These are phyloP conservation scores for Strobilomyces confusus DNA, from an alignment of 768 basidiomycete genomes.

Conservation along the genomic window DNA sequence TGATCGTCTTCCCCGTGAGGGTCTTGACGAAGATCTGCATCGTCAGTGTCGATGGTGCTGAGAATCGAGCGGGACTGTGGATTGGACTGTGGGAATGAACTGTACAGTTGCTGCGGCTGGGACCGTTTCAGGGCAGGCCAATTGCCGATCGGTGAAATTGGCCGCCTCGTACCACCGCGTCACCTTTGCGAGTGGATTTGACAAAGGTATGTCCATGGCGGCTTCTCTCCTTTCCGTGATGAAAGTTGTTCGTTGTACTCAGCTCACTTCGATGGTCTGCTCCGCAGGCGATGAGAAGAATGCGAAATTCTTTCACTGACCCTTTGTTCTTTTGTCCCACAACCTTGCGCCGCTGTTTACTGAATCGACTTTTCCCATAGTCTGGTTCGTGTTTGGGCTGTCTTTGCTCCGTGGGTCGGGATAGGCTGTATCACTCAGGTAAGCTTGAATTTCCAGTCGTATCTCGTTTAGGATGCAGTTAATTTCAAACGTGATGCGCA, in stretches of 20 bases:
- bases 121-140: slow-evolving; percentile 24
- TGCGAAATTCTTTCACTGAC: slow-evolving; percentile 40
- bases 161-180: not conserved
- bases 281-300: slow-evolving; percentile 51
- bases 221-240: slow-evolving; percentile 14
- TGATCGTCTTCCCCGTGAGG: slow-evolving; percentile 54
- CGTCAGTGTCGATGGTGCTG: slow-evolving; percentile 15
- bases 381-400: not conserved
- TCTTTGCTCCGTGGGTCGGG: not conserved
- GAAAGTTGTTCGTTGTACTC: slow-evolving; percentile 43
- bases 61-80: slow-evolving; percentile 9
- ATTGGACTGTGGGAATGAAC: slow-evolving; percentile 17
- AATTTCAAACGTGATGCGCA: slow-evolving; percentile 54
- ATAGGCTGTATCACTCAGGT: slow-evolving; percentile 3
- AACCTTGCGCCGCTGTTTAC: not conserved
- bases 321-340: slow-evolving; percentile 2
- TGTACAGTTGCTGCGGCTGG: slow-evolving; percentile 34
- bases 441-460: slow-evolving; percentile 2
- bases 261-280: slow-evolving; percentile 64
- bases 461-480: slow-evolving; percentile 40
- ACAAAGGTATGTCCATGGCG: slow-evolving; percentile 5
- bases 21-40: slow-evolving; percentile 85
- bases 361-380: slow-evolving; percentile 1
- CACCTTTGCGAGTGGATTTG: not conserved
- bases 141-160: slow-evolving; percentile 1